Base-by-base conservation (phyloP, 306 rosid species). In the Cicer pinnatifidum region DNA sequence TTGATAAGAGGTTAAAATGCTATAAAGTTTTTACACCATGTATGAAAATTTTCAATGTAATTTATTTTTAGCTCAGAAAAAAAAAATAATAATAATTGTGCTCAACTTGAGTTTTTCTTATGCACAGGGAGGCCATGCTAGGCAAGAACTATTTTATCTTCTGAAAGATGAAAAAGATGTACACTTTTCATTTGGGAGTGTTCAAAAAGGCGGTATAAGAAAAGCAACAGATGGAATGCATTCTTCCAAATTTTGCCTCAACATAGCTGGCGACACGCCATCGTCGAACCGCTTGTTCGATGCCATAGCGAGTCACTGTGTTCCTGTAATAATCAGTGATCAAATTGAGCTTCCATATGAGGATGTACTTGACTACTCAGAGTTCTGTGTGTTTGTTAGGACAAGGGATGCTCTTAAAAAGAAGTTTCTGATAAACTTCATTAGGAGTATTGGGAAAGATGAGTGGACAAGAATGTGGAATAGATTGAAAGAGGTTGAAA, bases 381-480 rank as follows among this genome's bases (percentile, higher is more conserved):
- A 91, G 69, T 91, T 91, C 74, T 91, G 97, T 75, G 10, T 91
- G 47, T 91, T 91, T 67, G 80, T 91, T 17, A 90, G 91, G 0
- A 79, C 93, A 2, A 82, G 88, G 7, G 96, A 91, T 73, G 96
- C 96, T 47, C 73, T 91, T 4, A 86, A 73, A 48, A 78, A 86
- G 62, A 75, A 81, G 37, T 88, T 53, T 63, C 80, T 91, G 2
- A 52, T 89, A 75, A 77, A 89, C 46, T 86, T 88, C 82, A 82
- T 85, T 23, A 83, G 82, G 63, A 69, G 84, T 48, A 82, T 91
- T 16, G 80, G 78, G 23, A 85, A 78, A 78, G 88, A 86, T 9
- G 93, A 91, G 71, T 91, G 97, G 97, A 91, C 91, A 0, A 69
- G 80, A 65, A 91, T 88, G 97, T 85, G 97, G 97, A 81, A 73